Evolutionary conservation across 139 green algal species (phyloP).

Genomic region (Tetratostichococcus sp.): DNA sequence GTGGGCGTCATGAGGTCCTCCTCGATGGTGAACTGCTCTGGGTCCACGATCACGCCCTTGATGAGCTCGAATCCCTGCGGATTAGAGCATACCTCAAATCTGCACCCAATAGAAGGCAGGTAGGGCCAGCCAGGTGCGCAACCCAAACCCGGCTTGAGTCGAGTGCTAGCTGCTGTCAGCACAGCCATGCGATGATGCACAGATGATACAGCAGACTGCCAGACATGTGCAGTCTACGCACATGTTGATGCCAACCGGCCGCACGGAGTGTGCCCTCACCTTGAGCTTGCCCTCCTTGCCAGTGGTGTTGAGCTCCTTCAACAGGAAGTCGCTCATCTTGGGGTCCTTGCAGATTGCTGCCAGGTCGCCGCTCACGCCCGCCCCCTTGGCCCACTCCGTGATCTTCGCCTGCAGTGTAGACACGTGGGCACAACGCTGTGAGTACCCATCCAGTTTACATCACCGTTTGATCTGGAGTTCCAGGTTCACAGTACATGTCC

Average conservation of each 20-base stretch:
- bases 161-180: background rate
- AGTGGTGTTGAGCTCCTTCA: slow-evolving; percentile 43
- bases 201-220: too few relatives aligned
- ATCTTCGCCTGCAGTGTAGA: background rate
- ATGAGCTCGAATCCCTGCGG: background rate
- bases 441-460: background rate
- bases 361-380: slow-evolving; percentile 29
- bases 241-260: too few relatives aligned
- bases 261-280: slow-evolving; percentile 12
- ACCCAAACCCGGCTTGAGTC: too few relatives aligned
- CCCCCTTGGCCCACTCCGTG: slow-evolving; percentile 50
- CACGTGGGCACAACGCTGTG: too few relatives aligned
- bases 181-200: background rate
- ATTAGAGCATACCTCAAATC: too few relatives aligned
- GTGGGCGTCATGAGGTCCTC: slow-evolving; percentile 71
- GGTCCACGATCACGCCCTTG: slow-evolving; percentile 20
- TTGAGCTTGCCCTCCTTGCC: slow-evolving; percentile 87
- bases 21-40: slow-evolving; percentile 33
- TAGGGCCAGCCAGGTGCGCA: too few relatives aligned
- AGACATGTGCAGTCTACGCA: too few relatives aligned
- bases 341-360: slow-evolving; percentile 30
- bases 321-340: slow-evolving; percentile 29
- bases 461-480: background rate
- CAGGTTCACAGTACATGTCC: background rate
- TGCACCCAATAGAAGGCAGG: background rate